Evolutionary conservation across 2,329 filamentous ascomycete species (phyloP).

Genomic region (Gnomoniopsis sp.): DNA sequence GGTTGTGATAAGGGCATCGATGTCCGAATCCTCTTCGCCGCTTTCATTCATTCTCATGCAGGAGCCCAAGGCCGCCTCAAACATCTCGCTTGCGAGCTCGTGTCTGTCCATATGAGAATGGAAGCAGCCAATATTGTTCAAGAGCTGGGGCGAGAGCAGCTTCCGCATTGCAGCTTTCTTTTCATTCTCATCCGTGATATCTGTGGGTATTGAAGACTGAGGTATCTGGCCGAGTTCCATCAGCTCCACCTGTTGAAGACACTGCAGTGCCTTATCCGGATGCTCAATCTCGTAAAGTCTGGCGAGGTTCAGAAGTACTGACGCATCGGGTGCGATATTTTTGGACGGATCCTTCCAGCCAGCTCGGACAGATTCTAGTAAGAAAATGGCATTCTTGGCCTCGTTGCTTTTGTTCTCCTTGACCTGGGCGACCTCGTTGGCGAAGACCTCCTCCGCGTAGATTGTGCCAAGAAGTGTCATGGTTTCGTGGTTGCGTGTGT

Average conservation of each 20-base stretch:
- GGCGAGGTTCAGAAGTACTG: conserved; percentile 87
- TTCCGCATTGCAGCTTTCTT: conserved; percentile 65
- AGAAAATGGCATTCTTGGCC: conserved; percentile 78
- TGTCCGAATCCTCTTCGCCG: conserved; percentile 72
- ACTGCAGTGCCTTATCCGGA: conserved; percentile 89
- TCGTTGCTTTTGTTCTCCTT: conserved; percentile 87
- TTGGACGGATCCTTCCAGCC: conserved; percentile 94
- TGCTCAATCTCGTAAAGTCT: conserved; percentile 82
- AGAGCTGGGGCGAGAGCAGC: conserved; percentile 78
- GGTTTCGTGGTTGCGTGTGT: conserved; percentile 78
- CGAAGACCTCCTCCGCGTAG: conserved; percentile 92
- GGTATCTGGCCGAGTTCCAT: conserved; percentile 79
- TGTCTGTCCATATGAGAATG: conserved; percentile 85
- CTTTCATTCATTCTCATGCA: conserved; percentile 78
- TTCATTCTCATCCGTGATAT: conserved; percentile 57
- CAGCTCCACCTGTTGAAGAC: conserved; percentile 87
- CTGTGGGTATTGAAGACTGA: conserved; percentile 62
- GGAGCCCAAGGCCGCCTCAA: conserved; percentile 85
- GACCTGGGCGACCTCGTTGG: conserved; percentile 64
- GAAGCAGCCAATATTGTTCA: conserved; percentile 98
- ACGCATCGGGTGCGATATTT: conserved; percentile 74
- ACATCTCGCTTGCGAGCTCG: conserved; percentile 76
- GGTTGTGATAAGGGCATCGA: conserved; percentile 87
- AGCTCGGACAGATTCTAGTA: conserved; percentile 77
- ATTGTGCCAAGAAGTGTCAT: conserved; percentile 89